Evolutionary conservation across 2,329 filamentous ascomycete species (phyloP), one percentile per base, ranked within the genome.

Genomic region (Chrysoporthe deuterocubensis): DNA sequence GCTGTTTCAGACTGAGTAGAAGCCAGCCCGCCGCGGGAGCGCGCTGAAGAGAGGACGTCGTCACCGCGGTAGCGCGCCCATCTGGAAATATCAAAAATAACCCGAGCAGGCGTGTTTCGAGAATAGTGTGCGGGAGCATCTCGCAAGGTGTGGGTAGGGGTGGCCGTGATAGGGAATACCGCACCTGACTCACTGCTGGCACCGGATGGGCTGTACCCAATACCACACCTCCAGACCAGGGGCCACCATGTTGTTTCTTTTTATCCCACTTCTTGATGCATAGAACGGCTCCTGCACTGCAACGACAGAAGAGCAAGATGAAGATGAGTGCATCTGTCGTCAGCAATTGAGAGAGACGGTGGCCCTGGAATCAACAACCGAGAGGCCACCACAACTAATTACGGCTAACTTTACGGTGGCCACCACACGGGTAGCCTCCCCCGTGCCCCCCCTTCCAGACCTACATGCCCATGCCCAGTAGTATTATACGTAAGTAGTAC

Each of bases 1-100:
- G 8, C 40, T 6, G 57, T 60, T 44, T 60, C 57, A 60, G 14
- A n/a, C 44, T 43, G 57, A 44, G 57, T 26, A 40, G 40, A 14
- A 8, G n/a, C 26, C 26, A 26, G 13, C 3, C n/a, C n/a, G n/a
- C 37, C 40, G n/a, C n/a, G 37, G 21, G 11, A 16, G 37, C 42
- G 40, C 16, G 40, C 40, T 16, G 6, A 54, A 14, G 26, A 34
- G 26, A 21, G 32, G 2, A 54, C 26, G 13, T 16, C 14, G 50
- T 54, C 14, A 21, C 50, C 32, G 11, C 11, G 26, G 26, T 26
- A 26, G 26, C 26, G 26, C 16, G 21, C 50, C 37, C 13, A 34
- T 21, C 8, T 54, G 13, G 14, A 34, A 21, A 26, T 32, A 34
- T 54, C 32, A 8, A 16, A 7, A 3, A 32, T 26, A 52, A 13